Evolutionary conservation across 305 asterid species (phyloP).

Genomic region (Fraxinus greggii): DNA sequence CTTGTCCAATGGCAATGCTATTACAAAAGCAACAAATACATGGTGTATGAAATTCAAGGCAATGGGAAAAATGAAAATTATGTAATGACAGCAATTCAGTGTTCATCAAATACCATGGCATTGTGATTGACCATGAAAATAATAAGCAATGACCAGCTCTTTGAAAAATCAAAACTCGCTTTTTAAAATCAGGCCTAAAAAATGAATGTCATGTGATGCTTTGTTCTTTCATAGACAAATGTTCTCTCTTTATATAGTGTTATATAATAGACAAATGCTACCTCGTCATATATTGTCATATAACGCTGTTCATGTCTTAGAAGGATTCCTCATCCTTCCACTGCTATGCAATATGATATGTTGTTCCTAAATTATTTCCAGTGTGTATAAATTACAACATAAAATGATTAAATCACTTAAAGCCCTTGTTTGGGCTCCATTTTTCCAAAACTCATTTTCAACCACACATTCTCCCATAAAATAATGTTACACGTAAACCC

Average conservation of each 20-base stretch:
- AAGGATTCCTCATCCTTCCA: neutral
- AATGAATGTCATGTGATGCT: neutral
- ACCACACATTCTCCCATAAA: neutral
- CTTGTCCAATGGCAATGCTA: constrained; percentile 90
- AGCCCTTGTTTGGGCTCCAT: neutral
- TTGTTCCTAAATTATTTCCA: neutral
- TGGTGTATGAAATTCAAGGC: constrained; percentile 5
- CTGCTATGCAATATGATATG: neutral
- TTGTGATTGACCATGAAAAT: neutral
- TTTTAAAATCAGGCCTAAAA: neutral
- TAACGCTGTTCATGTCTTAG: neutral
- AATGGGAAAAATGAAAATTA: neutral
- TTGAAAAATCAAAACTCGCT: neutral
- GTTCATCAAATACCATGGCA: neutral
- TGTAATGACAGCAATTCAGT: neutral
- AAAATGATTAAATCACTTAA: neutral
- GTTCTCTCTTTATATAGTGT: neutral
- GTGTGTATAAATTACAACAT: neutral
- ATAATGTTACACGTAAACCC: neutral
- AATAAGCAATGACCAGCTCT: neutral
- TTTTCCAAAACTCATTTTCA: neutral
- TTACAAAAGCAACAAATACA: constrained; percentile 24
- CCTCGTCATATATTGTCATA: neutral
- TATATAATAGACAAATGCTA: neutral
- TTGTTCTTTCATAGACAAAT: neutral